Conservation (phyloP, 495 filamentous ascomycete genomes). For the Annulohypoxylon maeteangense region DNA sequence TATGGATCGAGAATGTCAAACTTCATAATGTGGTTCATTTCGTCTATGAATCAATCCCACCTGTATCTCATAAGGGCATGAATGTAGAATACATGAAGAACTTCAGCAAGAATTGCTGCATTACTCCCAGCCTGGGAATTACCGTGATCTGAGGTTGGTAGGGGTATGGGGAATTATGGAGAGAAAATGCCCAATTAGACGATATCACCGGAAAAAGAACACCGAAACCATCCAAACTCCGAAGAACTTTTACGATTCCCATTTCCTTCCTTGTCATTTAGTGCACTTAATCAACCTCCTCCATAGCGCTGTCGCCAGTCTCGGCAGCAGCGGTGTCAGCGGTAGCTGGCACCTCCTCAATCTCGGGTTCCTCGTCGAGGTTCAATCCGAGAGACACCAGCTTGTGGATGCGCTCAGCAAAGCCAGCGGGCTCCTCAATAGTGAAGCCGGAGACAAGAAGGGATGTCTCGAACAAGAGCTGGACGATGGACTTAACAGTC, state of each 20-base stretch:
- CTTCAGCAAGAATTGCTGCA: conserved; percentile 33
- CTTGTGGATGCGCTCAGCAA: conserved; percentile 99
- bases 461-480: conserved; percentile 98
- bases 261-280: conserved; percentile 42
- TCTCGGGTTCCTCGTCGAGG: conserved; percentile 90
- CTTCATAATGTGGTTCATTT: conserved; percentile 37
- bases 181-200: conserved; percentile 50
- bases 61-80: conserved; percentile 47
- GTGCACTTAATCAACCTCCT: conserved; percentile 71
- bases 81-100: conserved; percentile 48
- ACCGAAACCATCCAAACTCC: conserved; percentile 58
- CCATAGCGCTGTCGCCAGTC: conserved; percentile 69
- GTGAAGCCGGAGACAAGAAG: conserved; percentile 98
- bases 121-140: conserved; percentile 38
- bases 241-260: conserved; percentile 55
- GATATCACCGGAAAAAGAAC: conserved; percentile 49
- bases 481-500: conserved; percentile 97
- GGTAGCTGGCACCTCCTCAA: conserved; percentile 71
- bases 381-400: conserved; percentile 96
- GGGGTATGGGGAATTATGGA: conserved; percentile 47
- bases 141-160: conserved; percentile 30
- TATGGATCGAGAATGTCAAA: background rate
- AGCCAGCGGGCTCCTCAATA: conserved; percentile 96
- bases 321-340: conserved; percentile 63
- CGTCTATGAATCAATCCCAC: conserved; percentile 43